Percentiles rank a stretch among this genome's conserved stretches.
Conservation (phyloP, 345 rosid genomes). For the Zanthoxylum bungeanum region DNA sequence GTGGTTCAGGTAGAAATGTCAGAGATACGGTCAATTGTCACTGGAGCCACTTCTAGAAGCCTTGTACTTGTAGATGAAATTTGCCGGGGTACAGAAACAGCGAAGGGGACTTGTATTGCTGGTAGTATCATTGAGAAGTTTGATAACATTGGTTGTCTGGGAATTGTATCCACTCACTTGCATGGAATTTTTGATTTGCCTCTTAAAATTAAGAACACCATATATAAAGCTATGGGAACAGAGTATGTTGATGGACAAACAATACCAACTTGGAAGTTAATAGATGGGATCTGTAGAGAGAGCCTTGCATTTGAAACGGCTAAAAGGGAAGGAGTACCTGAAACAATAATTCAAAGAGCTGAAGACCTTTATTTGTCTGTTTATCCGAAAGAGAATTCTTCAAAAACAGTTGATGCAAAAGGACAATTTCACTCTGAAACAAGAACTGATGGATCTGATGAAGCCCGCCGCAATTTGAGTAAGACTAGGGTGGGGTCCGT, state of each 20-base stretch:
- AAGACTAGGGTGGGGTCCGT: conserved; percentile 20
- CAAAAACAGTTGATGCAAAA: conserved; percentile 19
- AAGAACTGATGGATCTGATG: conserved; percentile 23
- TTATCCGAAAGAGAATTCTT: conserved; percentile 20
- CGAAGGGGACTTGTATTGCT: conserved; percentile 94
- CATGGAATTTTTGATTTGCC: conserved; percentile 83
- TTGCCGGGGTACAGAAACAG: conserved; percentile 97
- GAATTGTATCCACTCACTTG: conserved; percentile 91
- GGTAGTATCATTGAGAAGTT: conserved; percentile 84
- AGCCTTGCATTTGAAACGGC: conserved; percentile 99
- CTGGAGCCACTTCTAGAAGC: conserved; percentile 75
- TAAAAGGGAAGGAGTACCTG: conserved; percentile 86
- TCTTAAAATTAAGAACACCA: conserved; percentile 50
- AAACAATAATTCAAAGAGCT: conserved; percentile 68
- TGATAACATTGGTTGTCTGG: conserved; percentile 81
- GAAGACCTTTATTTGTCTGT: conserved; percentile 66
- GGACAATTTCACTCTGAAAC: conserved; percentile 12
- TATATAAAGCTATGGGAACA: conserved; percentile 86
- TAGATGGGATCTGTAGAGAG: conserved; percentile 88
- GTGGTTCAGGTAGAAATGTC: conserved; percentile 87
- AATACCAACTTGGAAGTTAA: conserved; percentile 84
- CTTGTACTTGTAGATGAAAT: conserved; percentile 93
- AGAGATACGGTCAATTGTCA: conserved; percentile 74
- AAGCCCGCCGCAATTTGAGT: conserved; percentile 18
- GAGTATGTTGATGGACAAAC: conserved; percentile 63